A percentile compares a stretch with the other conserved stretches of the same genome.
phyloP scores from a whole-genome alignment of 2,329 filamentous ascomycete genomes.

The Boeremia exigua region DNA sequence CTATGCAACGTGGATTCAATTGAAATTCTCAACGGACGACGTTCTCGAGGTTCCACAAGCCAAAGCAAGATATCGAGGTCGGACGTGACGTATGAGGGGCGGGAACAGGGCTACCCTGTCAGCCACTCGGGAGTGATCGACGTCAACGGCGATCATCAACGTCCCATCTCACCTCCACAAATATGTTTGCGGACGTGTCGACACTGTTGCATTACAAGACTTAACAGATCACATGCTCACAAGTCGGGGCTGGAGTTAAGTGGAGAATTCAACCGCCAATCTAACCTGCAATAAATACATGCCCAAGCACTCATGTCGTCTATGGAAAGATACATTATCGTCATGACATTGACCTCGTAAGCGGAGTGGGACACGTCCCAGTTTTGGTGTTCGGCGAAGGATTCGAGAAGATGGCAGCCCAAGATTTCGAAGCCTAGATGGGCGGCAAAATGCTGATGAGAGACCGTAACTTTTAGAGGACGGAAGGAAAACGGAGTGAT shows the following conservation, averaged over 20 bases:
- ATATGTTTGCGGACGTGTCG: no score
- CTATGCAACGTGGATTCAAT: not conserved
- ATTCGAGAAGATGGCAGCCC: slow-evolving; percentile 32
- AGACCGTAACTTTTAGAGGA: slow-evolving; percentile 45
- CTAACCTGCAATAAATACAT: slow-evolving; percentile 44
- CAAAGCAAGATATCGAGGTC: slow-evolving; percentile 41
- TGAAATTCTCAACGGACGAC: not conserved
- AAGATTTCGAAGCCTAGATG: slow-evolving; percentile 28
- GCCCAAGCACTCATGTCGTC: slow-evolving; percentile 39
- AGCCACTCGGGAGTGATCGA: slow-evolving; percentile 21
- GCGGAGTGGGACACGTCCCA: slow-evolving; percentile 8
- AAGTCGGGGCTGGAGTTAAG: slow-evolving; percentile 15
- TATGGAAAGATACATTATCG: slow-evolving; percentile 29
- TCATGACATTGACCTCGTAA: slow-evolving; percentile 20
- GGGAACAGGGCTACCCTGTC: slow-evolving; percentile 27
- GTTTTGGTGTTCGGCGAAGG: slow-evolving; percentile 23
- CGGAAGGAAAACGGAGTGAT: slow-evolving; percentile 25
- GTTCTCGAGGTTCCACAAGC: not conserved
- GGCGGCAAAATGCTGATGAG: slow-evolving; percentile 24
- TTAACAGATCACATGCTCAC: not conserved
- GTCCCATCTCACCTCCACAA: not conserved
- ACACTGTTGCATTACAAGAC: not conserved
- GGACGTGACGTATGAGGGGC: slow-evolving; percentile 47
- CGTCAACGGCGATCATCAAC: slow-evolving; percentile 27
- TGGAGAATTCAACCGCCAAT: slow-evolving; percentile 36